Evolutionary conservation across 805 yeast genomes (phyloP).

Genomic region (Zygosaccharomyces kombuchaensis): DNA sequence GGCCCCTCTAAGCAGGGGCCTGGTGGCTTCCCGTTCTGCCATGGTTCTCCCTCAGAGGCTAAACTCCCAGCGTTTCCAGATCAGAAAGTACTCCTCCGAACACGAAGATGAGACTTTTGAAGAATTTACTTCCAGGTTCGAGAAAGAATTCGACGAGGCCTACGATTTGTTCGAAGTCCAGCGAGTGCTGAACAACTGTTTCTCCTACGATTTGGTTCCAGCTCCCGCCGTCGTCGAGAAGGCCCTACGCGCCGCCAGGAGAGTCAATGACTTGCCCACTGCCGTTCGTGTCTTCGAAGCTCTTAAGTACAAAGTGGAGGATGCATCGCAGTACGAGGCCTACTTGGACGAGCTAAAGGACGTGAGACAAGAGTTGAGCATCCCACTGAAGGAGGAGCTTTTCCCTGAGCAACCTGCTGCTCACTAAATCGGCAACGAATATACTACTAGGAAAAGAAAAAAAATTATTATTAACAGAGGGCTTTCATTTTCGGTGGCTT

Average conservation of each 20-base stretch:
- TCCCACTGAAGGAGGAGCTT: slow-evolving; percentile 88
- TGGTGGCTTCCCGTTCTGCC: slow-evolving; percentile 5
- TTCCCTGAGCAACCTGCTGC: slow-evolving; percentile 36
- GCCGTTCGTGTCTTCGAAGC: slow-evolving; percentile 99
- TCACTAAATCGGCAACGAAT: slow-evolving; percentile 5
- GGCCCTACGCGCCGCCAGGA: slow-evolving; percentile 96
- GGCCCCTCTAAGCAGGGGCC: slow-evolving; percentile 7
- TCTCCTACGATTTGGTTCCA: slow-evolving; percentile 97
- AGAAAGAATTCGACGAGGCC: slow-evolving; percentile 93
- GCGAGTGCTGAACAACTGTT: slow-evolving; percentile 95
- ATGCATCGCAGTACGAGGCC: slow-evolving; percentile 88
- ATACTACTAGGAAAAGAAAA: slow-evolving; percentile 1
- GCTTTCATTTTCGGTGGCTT: neutral
- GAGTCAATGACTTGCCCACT: slow-evolving; percentile 97
- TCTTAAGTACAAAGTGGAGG: slow-evolving; percentile 92
- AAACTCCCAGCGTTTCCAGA: slow-evolving; percentile 12
- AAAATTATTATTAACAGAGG: neutral
- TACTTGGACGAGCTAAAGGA: slow-evolving; percentile 92
- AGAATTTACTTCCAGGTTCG: slow-evolving; percentile 87
- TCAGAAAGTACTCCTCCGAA: slow-evolving; percentile 71
- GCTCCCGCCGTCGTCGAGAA: slow-evolving; percentile 94
- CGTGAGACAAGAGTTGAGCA: slow-evolving; percentile 86
- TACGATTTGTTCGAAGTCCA: slow-evolving; percentile 83
- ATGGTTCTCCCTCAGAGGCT: slow-evolving; percentile 2
- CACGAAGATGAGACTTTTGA: slow-evolving; percentile 92